phyloP scores from a whole-genome alignment of 139 green algal genomes.

The Cymbomonas tetramitiformis region DNA sequence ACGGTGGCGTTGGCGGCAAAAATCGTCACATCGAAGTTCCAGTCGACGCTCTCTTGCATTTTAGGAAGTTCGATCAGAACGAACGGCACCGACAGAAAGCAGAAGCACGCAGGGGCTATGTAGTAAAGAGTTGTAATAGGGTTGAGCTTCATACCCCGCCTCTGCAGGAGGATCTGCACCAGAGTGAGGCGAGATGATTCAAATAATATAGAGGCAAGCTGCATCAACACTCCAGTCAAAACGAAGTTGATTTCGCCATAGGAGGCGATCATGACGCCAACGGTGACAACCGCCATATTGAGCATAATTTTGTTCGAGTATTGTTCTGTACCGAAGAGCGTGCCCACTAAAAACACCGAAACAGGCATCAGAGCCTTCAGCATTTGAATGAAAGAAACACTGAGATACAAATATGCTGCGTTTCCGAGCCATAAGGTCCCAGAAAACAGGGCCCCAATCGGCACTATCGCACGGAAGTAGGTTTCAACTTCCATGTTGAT shows the following conservation, averaged over 20 bases:
- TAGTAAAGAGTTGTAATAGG: conserved; percentile 76
- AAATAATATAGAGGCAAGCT: conserved; percentile 69
- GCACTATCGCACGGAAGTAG: conserved; percentile 44
- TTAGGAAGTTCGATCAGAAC: conserved; percentile 31
- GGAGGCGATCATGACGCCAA: conserved; percentile 58
- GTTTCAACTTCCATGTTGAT: not conserved
- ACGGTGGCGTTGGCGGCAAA: conserved; percentile 72
- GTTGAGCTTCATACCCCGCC: conserved; percentile 67
- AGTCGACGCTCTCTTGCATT: conserved; percentile 24
- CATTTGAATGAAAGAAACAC: conserved; percentile 97
- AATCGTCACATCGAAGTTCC: conserved; percentile 45
- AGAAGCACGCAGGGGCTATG: conserved; percentile 60
- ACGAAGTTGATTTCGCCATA: conserved; percentile 65
- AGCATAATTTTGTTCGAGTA: conserved; percentile 35
- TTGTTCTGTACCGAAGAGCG: conserved; percentile 61
- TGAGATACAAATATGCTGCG: conserved; percentile 88
- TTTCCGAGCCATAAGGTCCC: conserved; percentile 86
- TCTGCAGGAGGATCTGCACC: conserved; percentile 76
- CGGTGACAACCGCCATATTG: conserved; percentile 77
- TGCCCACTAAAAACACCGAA: conserved; percentile 51
- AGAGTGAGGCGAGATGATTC: conserved; percentile 42
- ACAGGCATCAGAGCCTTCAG: conserved; percentile 81
- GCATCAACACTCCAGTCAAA: conserved; percentile 64
- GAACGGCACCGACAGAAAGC: conserved; percentile 59
- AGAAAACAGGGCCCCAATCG: conserved; percentile 77